Evolutionary conservation across 768 basidiomycete species (phyloP).

Genomic region (Amanita subjunquillea): DNA sequence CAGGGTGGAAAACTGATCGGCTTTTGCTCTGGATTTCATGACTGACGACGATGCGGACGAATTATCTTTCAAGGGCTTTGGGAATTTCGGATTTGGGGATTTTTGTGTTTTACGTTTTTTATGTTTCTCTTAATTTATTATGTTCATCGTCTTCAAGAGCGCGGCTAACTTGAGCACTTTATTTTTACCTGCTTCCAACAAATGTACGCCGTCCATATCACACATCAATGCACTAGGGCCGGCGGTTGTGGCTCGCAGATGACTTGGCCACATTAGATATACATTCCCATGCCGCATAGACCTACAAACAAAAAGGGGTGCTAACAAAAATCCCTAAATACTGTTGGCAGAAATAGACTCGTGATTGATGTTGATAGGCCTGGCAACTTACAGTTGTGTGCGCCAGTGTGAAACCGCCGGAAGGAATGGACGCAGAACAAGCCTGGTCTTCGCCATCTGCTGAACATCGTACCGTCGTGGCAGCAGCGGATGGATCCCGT

Average conservation of each 20-base stretch:
- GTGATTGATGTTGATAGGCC: background rate
- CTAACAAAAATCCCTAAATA: slow-evolving; percentile 29
- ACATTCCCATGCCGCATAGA: background rate
- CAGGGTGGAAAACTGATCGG: no score
- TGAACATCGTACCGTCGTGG: slow-evolving; percentile 31
- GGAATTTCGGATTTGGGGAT: no score
- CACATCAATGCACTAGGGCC: background rate
- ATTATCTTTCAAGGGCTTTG: no score
- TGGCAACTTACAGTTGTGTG: slow-evolving; percentile 30
- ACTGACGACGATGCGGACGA: no score
- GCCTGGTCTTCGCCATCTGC: slow-evolving; percentile 36
- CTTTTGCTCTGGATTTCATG: no score
- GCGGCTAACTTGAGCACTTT: no score
- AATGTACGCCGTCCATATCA: no score
- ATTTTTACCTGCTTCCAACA: no score
- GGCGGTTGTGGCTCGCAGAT: no score
- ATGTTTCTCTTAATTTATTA: no score
- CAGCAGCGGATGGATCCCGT: slow-evolving; percentile 27
- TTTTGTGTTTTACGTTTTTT: no score
- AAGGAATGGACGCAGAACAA: slow-evolving; percentile 38
- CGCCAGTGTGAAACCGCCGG: slow-evolving; percentile 32
- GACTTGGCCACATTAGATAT: background rate
- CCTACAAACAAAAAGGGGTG: slow-evolving; percentile 25
- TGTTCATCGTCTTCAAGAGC: no score
- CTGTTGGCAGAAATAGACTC: slow-evolving; percentile 11